Percentiles rank a stretch among this genome's conserved stretches.
These are phyloP conservation scores for Candida yuanshanica DNA, from an alignment of 805 yeast genomes.

Conservation along the genomic window DNA sequence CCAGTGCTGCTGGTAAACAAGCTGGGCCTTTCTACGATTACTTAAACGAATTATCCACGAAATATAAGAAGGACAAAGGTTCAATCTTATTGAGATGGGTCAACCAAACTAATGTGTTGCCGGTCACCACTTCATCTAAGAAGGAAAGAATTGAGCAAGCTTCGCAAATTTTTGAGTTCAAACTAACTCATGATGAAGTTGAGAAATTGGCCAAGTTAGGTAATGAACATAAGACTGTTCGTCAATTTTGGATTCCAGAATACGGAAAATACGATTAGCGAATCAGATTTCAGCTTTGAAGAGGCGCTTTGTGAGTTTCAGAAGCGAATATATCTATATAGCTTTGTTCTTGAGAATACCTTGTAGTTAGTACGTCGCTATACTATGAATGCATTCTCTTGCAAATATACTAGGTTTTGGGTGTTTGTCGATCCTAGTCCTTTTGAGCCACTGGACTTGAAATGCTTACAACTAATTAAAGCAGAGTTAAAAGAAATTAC, in stretches of 20 bases:
- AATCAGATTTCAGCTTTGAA: too few relatives aligned
- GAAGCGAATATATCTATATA: too few relatives aligned
- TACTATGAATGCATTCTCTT: too few relatives aligned
- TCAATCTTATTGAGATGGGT: conserved; percentile 69
- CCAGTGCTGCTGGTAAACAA: conserved; percentile 39
- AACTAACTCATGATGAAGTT: conserved; percentile 47
- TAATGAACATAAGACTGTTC: conserved; percentile 23
- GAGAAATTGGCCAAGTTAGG: conserved; percentile 38
- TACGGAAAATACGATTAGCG: conserved; percentile 18
- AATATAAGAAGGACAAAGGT: conserved; percentile 56
- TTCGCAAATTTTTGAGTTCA: conserved; percentile 49
- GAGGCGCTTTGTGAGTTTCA: too few relatives aligned
- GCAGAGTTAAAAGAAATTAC: too few relatives aligned
- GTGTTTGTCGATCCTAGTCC: too few relatives aligned
- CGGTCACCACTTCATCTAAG: conserved; percentile 69
- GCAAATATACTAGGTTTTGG: too few relatives aligned
- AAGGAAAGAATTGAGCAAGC: conserved; percentile 46
- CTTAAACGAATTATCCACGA: conserved; percentile 40
- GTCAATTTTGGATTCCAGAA: conserved; percentile 29
- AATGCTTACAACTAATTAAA: too few relatives aligned
- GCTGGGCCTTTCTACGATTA: conserved; percentile 34
- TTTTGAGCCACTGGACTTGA: too few relatives aligned
- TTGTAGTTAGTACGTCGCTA: too few relatives aligned
- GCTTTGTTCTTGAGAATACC: too few relatives aligned
- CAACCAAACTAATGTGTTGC: conserved; percentile 55